These are phyloP conservation scores for Beauveria australis DNA, from an alignment of 2,329 filamentous ascomycete species.

Conservation along the genomic window DNA sequence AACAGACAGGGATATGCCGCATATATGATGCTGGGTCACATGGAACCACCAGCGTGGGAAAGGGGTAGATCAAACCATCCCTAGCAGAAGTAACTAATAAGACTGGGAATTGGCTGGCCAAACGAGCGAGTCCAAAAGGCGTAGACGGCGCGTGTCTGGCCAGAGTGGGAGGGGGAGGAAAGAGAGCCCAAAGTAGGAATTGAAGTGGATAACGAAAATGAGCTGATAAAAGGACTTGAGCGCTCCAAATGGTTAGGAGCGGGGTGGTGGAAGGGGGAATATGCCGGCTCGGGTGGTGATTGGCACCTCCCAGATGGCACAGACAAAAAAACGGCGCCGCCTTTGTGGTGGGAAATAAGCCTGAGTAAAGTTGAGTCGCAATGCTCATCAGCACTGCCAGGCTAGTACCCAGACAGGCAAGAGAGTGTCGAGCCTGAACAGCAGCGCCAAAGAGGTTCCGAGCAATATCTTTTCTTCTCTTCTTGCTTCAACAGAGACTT, in stretches of 20 bases:
- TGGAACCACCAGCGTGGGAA: neutral
- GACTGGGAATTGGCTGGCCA: neutral
- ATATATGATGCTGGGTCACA: neutral
- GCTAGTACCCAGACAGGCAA: slow-evolving; percentile 9
- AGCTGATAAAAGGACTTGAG: slow-evolving; percentile 11
- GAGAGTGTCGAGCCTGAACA: slow-evolving; percentile 13
- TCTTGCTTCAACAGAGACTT: neutral
- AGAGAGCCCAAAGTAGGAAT: slow-evolving; percentile 8
- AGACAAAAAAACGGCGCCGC: slow-evolving; percentile 3
- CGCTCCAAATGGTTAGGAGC: slow-evolving; percentile 5
- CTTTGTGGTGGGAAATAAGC: slow-evolving; percentile 3
- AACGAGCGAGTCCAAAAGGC: neutral
- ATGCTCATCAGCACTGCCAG: slow-evolving; percentile 5
- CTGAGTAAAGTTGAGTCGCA: slow-evolving; percentile 5
- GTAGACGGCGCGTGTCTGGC: neutral
- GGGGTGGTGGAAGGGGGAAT: slow-evolving; percentile 7
- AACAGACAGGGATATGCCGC: neutral
- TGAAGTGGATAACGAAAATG: slow-evolving; percentile 11
- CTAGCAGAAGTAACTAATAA: neutral
- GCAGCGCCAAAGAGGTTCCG: neutral
- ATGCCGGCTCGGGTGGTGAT: slow-evolving; percentile 7
- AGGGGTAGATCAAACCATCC: slow-evolving; percentile 5
- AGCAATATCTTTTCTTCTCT: neutral
- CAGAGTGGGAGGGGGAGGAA: neutral
- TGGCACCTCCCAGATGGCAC: slow-evolving; percentile 3